Percentiles rank a stretch among this genome's conserved stretches.
Evolutionary conservation across 2,329 filamentous ascomycete genomes (phyloP).

Genomic region (Zymoseptoria passerinii): DNA sequence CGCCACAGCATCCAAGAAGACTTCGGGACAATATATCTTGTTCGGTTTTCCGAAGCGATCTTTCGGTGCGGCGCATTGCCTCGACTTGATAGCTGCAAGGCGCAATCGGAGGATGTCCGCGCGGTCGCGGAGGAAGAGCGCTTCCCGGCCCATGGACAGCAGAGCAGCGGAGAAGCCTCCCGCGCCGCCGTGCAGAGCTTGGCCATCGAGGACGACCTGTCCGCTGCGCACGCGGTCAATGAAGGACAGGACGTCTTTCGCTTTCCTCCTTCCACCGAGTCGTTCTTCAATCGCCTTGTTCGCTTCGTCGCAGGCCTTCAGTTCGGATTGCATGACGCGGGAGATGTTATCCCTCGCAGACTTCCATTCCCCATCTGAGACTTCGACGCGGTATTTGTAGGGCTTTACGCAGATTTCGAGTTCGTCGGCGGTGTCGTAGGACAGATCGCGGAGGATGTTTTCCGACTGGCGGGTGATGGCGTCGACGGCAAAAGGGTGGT

Average conservation of each 20-base stretch:
- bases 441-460: conserved; percentile 83
- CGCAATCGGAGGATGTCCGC: conserved; percentile 87
- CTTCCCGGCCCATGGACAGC: conserved; percentile 73
- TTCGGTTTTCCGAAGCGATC: conserved; percentile 39
- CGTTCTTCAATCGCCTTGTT: conserved; percentile 64
- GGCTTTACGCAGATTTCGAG: conserved; percentile 99
- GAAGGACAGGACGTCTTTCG: conserved; percentile 82
- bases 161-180: conserved; percentile 88
- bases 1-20: conserved; percentile 95
- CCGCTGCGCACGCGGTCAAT: conserved; percentile 84
- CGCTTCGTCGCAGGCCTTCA: conserved; percentile 74
- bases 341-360: conserved; percentile 77
- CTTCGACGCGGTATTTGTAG: conserved; percentile 95
- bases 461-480: conserved; percentile 89
- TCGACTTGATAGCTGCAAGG: conserved; percentile 76
- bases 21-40: conserved; percentile 93
- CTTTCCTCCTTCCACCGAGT: conserved; percentile 74
- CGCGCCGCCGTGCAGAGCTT: conserved; percentile 63
- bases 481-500: conserved; percentile 84
- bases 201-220: conserved; percentile 75
- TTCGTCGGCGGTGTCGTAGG: conserved; percentile 95
- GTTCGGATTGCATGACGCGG: conserved; percentile 74
- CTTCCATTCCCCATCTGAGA: conserved; percentile 82
- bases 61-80: conserved; percentile 71
- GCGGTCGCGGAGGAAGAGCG: conserved; percentile 85